Percentiles rank a stretch among this genome's conserved stretches.
These are phyloP conservation scores for Albugo laibachii DNA, from an alignment of 352 stramenopile species.

Conservation along the genomic window DNA sequence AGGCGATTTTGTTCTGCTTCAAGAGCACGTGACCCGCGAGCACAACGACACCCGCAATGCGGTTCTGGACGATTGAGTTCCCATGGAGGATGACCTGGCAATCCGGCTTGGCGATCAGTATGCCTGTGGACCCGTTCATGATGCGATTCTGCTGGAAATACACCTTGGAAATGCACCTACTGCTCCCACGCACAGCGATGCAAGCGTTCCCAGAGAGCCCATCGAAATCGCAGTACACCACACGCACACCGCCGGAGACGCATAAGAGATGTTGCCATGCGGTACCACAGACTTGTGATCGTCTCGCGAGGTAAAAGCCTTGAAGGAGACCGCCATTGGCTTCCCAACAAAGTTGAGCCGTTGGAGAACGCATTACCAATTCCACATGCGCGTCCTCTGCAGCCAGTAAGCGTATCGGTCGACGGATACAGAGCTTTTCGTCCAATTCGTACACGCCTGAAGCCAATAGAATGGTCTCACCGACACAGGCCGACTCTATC, in stretches of 20 bases:
- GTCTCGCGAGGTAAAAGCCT: conserved; percentile 38
- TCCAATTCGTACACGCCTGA: conserved; percentile 42
- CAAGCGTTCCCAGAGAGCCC: conserved; percentile 42
- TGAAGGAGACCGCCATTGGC: conserved; percentile 34
- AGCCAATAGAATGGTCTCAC: conserved; percentile 42
- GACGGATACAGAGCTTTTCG: conserved; percentile 22
- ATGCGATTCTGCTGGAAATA: conserved; percentile 33
- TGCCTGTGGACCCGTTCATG: conserved; percentile 29
- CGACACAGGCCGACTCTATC: conserved; percentile 10
- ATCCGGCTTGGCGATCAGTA: conserved; percentile 31
- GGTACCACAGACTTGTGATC: conserved; percentile 3
- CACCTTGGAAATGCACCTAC: not conserved
- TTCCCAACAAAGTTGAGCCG: conserved; percentile 30
- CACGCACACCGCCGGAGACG: conserved; percentile 20
- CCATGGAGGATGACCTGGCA: conserved; percentile 24
- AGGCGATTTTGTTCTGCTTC: conserved; percentile 35
- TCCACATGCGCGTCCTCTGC: conserved; percentile 37
- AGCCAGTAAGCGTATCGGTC: conserved; percentile 24
- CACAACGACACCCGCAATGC: conserved; percentile 34
- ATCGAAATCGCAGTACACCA: conserved; percentile 49
- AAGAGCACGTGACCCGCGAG: conserved; percentile 34
- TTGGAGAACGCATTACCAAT: conserved; percentile 30
- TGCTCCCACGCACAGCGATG: conserved; percentile 31
- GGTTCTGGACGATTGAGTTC: conserved; percentile 34
- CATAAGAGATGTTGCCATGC: conserved; percentile 40